Percentiles rank a stretch among this genome's conserved stretches.
Conservation (phyloP, 176 grass and related monocot species). For the Juncus effusus region DNA sequence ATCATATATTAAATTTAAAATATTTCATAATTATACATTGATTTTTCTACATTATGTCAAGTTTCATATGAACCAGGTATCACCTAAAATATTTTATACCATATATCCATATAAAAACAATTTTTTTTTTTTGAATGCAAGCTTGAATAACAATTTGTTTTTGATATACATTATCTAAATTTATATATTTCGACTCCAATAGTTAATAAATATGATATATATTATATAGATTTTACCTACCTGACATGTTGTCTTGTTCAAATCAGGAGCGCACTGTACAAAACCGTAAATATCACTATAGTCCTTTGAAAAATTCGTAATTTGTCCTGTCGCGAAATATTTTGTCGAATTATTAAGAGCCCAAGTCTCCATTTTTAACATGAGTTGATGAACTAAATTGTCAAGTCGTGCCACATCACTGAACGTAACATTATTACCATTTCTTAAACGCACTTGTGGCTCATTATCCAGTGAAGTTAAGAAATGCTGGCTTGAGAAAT, state of each 20-base stretch:
- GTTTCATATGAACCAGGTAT: no score
- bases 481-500: constrained; percentile 48
- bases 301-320: neutral
- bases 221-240: neutral
- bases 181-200: no score
- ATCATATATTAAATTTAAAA: no score
- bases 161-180: no score
- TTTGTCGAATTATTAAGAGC: constrained; percentile 2
- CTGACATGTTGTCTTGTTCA: constrained; percentile 31
- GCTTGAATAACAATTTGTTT: no score
- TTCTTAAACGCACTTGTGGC: neutral
- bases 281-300: constrained; percentile 29
- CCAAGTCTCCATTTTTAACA: constrained; percentile 14
- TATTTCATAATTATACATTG: no score
- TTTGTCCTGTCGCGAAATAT: constrained; percentile 21
- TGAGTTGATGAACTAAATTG: neutral
- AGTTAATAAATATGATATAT: no score
- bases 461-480: constrained; percentile 44
- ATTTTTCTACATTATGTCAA: no score
- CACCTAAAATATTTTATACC: no score
- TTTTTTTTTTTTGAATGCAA: neutral
- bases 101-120: no score
- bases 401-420: neutral
- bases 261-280: constrained; percentile 48
- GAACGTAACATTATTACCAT: neutral